Evolutionary conservation across 2,329 filamentous ascomycete species (phyloP), one percentile per base, ranked within the genome.

Genomic region (Microascus cirrosus): DNA sequence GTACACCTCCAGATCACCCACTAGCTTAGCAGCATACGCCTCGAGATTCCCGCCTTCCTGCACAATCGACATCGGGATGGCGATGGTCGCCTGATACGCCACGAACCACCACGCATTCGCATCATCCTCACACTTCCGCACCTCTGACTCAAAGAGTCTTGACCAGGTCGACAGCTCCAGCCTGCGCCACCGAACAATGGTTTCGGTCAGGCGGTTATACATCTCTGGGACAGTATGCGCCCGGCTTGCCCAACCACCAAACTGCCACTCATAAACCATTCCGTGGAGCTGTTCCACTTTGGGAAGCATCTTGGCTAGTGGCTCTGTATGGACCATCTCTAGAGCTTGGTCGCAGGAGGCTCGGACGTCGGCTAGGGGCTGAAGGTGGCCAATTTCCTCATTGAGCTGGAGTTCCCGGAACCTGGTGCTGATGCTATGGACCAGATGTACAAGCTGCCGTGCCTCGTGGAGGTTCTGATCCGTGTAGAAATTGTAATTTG

Each of bases 41-140:
- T 76, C 73, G 59, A 95, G 71, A 53, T 85, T 71, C 1, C 76
- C 78, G 25, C 80, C 77, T 59, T 83, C 77, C 12, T 50, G 20
- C 1, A 81, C 74, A 60, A 93, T 78, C 22, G 82, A 80, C 57
- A 89, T 76, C 0, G 92, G 87, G 11, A 85, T 86, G 2, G 85
- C 86, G 63, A 99, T 81, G 50, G 95, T 83, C 4, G 87, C 90
- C 70, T 97, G 90, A 66, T 96, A 99, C 1, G 93, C 91, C 60
- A 97, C 81, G 65, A 96, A 99, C 86, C 92, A 99, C 94, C 94
- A 99, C 18, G 87, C 86, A 64, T 85, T 86, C 2, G 93, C 91
- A 66, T 90, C 86, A 54, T 89, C 81, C 24, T 85, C 77, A 64
- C 86, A 91, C 65, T 87, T 90, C 57, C 82, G 78, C 42, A 84